Percentiles rank a stretch among this genome's conserved stretches.
Evolutionary conservation across 192 early-diverging fungal genomes (phyloP).

Genomic region (Coemansia sp.): DNA sequence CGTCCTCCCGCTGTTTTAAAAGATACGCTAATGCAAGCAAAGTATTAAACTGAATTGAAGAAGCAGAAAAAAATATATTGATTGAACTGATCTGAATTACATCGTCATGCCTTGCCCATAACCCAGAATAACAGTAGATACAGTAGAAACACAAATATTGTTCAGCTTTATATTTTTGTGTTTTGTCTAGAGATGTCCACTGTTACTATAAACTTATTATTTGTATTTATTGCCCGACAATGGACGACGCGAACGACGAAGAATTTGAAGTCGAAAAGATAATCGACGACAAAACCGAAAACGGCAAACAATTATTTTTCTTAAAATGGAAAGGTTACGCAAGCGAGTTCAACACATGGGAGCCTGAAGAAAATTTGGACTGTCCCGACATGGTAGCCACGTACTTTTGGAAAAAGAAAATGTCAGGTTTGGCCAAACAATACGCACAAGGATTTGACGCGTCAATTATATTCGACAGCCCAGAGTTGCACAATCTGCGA

Average conservation of each 20-base stretch:
- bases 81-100: too few relatives aligned
- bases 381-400: constrained; percentile 18
- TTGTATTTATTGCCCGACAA: neutral
- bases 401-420: constrained; percentile 23
- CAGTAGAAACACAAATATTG: too few relatives aligned
- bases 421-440: too few relatives aligned
- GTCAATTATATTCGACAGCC: constrained; percentile 10
- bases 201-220: neutral
- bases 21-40: neutral
- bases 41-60: neutral
- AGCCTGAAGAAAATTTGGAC: constrained; percentile 36
- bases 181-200: too few relatives aligned
- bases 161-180: too few relatives aligned
- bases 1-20: too few relatives aligned
- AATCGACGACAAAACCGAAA: constrained; percentile 17
- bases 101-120: too few relatives aligned
- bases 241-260: neutral
- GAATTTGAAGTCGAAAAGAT: constrained; percentile 37
- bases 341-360: constrained; percentile 40
- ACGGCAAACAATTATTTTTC: constrained; percentile 18
- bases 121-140: too few relatives aligned
- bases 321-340: constrained; percentile 48
- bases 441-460: constrained; percentile 24
- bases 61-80: neutral
- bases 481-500: constrained; percentile 28